Base-by-base conservation (phyloP, 2,329 filamentous ascomycete genomes). In the Neofusicoccum kwambonambiense region DNA sequence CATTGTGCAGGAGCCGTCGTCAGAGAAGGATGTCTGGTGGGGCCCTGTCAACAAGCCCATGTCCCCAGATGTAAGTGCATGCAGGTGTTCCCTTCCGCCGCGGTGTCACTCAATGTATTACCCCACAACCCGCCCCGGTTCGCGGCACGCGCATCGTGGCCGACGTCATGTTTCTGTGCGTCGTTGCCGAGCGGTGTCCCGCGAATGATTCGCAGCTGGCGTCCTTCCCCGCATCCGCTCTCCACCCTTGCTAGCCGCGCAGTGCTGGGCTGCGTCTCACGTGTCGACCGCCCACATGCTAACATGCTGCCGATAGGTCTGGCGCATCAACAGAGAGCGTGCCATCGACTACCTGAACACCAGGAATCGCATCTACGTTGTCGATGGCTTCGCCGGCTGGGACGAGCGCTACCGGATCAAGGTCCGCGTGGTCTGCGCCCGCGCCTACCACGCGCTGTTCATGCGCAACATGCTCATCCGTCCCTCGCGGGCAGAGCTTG, bases 381-480 rank as follows among this genome's bases (percentile, higher is more conserved):
- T 99, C 70, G 95, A 99, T 79, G 95, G 95, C 70, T 99, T 90
- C 78, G 95, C 95, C 71, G 95, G 95, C 79, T 99, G 95, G 95
- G 95, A 99, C 74, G 90, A 96, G 84, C 93, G 95, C 80, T 99
- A 99, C 86, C 88, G 93, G 71, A 98, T 99, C 83, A 91, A 89
- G 75, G 95, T 99, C 74, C 93, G 95, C 76, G 94, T 99, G 70
- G 93, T 99, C 77, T 99, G 95, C 83, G 95, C 95, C 71, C 93
- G 95, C 78, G 95, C 95, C 81, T 99, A 99, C 87, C 95, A 99
- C 87, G 95, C 95, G 68, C 88, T 99, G 70, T 99, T 99, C 89
- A 99, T 99, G 95, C 92, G 93, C 78, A 99, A 99, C 87, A 99
- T 99, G 95, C 90, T 99, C 77, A 99, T 99, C 84, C 91, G 95